Evolutionary conservation across 164 flowering plant species (phyloP).

Genomic region (Euptelea pleiosperma): DNA sequence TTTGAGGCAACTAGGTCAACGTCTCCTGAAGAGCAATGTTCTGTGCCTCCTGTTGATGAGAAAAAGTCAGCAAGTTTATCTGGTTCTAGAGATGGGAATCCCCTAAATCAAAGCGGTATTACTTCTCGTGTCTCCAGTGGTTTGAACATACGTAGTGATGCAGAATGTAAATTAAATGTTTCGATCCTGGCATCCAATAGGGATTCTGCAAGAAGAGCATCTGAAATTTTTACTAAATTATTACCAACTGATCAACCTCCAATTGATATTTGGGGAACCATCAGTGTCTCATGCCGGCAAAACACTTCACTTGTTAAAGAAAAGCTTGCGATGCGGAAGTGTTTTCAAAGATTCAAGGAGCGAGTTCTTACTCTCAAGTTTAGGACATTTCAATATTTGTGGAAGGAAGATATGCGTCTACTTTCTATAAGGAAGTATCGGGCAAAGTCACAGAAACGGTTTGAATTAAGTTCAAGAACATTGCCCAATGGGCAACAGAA

Average conservation of each 20-base stretch:
- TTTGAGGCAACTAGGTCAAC: constrained; percentile 10
- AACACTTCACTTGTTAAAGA: constrained; percentile 32
- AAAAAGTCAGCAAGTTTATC: constrained; percentile 5
- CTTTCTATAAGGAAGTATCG: constrained; percentile 58
- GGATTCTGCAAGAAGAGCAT: constrained; percentile 47
- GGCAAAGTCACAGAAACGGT: constrained; percentile 63
- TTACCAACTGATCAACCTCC: constrained; percentile 30
- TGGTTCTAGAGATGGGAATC: constrained; percentile 10
- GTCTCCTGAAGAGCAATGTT: constrained; percentile 6
- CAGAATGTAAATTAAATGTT: constrained; percentile 23
- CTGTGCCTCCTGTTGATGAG: constrained; percentile 3
- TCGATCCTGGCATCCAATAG: constrained; percentile 50
- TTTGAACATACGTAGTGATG: constrained; percentile 3
- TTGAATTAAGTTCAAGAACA: constrained; percentile 42
- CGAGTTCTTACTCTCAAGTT: constrained; percentile 63
- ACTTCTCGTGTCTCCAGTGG: constrained; percentile 8
- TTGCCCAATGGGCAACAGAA: constrained; percentile 46
- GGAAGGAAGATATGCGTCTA: constrained; percentile 76
- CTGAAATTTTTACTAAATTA: constrained; percentile 47
- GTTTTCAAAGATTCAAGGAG: constrained; percentile 60
- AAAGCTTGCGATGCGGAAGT: constrained; percentile 44
- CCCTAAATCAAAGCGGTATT: constrained; percentile 11
- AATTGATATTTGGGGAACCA: constrained; percentile 21
- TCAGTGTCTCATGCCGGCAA: constrained; percentile 12
- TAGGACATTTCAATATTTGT: constrained; percentile 58